Conservation (phyloP, 805 yeast genomes). For the Candida glaebosa region DNA sequence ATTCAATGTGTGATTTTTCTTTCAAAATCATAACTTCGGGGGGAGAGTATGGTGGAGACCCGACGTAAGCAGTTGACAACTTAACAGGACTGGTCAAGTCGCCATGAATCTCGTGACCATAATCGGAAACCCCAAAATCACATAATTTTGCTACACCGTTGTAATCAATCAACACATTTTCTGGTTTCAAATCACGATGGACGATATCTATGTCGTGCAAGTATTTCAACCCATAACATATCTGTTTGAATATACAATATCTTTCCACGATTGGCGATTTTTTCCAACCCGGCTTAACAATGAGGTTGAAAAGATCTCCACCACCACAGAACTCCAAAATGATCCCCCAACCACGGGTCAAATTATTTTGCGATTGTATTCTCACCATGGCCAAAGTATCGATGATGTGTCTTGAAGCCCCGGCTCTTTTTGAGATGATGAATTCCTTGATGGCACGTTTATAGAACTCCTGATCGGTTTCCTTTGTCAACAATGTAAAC, state of each 20-base stretch:
- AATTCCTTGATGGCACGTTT: conserved; percentile 61
- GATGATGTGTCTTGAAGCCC: conserved; percentile 59
- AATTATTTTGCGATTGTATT: conserved; percentile 50
- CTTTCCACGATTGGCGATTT: conserved; percentile 47
- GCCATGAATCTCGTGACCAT: conserved; percentile 53
- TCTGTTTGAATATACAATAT: conserved; percentile 66
- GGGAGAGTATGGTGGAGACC: conserved; percentile 79
- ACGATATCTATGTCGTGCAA: conserved; percentile 65
- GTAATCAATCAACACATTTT: conserved; percentile 57
- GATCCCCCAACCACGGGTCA: conserved; percentile 75
- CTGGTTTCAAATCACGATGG: conserved; percentile 75
- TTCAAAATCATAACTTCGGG: conserved; percentile 66
- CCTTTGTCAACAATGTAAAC: conserved; percentile 57
- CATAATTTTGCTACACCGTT: conserved; percentile 65
- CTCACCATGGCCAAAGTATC: conserved; percentile 52
- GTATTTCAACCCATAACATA: conserved; percentile 56
- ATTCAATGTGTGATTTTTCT: conserved; percentile 27
- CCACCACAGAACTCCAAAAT: conserved; percentile 59
- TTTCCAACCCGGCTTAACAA: conserved; percentile 60
- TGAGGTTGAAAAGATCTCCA: conserved; percentile 58
- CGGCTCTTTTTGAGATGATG: conserved; percentile 52
- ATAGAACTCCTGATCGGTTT: conserved; percentile 63
- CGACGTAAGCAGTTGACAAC: conserved; percentile 50
- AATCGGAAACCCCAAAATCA: conserved; percentile 74
- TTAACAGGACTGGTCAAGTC: conserved; percentile 44